A percentile compares a stretch with the other conserved stretches of the same genome.
phyloP scores from a whole-genome alignment of 2,329 filamentous ascomycete genomes.

The Alternaria gansuensis region DNA sequence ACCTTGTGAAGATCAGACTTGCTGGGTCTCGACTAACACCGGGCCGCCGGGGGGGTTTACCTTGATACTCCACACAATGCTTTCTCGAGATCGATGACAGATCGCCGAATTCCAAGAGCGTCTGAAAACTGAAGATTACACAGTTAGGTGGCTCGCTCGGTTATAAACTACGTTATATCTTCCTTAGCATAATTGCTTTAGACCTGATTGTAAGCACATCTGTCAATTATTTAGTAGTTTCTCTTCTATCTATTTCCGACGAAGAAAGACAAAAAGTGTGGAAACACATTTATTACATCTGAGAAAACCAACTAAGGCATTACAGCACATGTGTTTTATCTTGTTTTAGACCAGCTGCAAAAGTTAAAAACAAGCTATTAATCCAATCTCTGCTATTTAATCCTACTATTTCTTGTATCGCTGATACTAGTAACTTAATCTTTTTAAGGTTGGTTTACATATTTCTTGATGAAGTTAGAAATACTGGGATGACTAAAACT shows the following conservation, averaged over 20 bases:
- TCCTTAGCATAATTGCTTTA: not conserved
- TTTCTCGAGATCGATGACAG: slow-evolving; percentile 3
- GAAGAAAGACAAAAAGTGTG: not conserved
- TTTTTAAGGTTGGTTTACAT: not conserved
- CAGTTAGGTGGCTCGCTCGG: too few relatives aligned
- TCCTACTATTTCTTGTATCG: not conserved
- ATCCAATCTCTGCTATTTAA: not conserved
- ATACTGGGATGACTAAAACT: slow-evolving; percentile 18
- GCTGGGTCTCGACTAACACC: not conserved
- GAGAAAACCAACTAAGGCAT: not conserved
- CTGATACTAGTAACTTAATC: not conserved
- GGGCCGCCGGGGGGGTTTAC: not conserved
- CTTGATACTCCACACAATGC: not conserved
- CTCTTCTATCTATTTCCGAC: not conserved
- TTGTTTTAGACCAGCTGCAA: not conserved
- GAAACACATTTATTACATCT: not conserved
- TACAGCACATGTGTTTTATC: not conserved
- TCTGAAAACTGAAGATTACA: not conserved
- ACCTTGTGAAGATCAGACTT: slow-evolving; percentile 8
- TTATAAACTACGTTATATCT: too few relatives aligned
- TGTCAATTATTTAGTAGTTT: not conserved
- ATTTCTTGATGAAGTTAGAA: not conserved
- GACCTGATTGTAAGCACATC: not conserved
- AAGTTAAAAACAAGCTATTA: not conserved
- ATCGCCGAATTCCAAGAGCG: not conserved